Base-by-base conservation (phyloP, 75 land plant species). In the Pseudotsuga menziesii region DNA sequence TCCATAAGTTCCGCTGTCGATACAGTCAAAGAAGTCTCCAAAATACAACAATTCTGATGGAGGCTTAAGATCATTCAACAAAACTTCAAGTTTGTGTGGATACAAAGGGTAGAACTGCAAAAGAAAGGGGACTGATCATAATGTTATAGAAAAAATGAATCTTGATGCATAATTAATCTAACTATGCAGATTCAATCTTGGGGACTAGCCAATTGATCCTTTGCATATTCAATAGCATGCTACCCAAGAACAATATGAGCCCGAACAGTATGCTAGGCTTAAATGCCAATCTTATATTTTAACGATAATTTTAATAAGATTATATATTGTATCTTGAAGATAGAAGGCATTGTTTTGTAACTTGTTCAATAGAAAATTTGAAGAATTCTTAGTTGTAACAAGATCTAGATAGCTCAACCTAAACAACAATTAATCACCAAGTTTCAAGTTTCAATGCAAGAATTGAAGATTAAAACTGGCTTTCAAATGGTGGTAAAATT, bases 41-140 rank as follows among this genome's bases (percentile, higher is more conserved):
- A 87, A 90, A 77, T 96, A 94, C 79, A 96, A 74, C 64, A 94
- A 83, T 57, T 93, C 92, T 56, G 99, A 84, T 56, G 97, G 99
- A 16, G 93, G 92, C 76, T 90, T 94, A 81, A 92, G 70, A 44
- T 96, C 99, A 80, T 96, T 91, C 27, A 96, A 85, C 54, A 94
- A 77, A 35, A 91, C 94, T 66, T 87, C 92, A 29, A 97, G 99
- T 74, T 94, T 94, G 78, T 94, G 99, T n/a, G 99, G 99, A 80
- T 96, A 92, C 63, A 94, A 77, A 20, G 99, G 99, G 83, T 94
- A 96, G 14, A 96, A 77, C 99, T 96, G 95, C 76, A 79, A 78
- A 27, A 73, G 6, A 73, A 62, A 78, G 29, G 44, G 12, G 12
- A 48, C 60, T 27, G 29, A 26, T 35, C n/a, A 20, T 76, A 76